Conservation (phyloP, 306 rosid genomes). For the Psophocarpus tetragonolobus region DNA sequence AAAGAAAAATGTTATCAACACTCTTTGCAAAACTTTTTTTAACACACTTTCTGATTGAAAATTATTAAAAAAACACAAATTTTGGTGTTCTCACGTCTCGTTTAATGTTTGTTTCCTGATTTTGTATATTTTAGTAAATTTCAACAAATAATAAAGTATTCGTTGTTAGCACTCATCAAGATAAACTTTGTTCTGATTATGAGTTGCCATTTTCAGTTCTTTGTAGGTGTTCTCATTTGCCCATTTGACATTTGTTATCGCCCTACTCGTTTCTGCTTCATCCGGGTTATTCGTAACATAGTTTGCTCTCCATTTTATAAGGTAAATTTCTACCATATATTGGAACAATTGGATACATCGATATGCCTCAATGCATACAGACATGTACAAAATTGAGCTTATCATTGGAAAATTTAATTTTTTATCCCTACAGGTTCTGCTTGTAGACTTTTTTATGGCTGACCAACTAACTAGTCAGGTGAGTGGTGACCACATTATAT, state of each 20-base stretch:
- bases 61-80: too few species aligned
- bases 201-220: conserved; percentile 49
- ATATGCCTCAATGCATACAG: background rate
- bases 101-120: too few species aligned
- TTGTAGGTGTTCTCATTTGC: conserved; percentile 56
- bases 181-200: conserved; percentile 22
- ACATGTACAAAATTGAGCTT: background rate
- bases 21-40: too few species aligned
- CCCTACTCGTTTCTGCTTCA: conserved; percentile 78
- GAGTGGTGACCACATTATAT: conserved; percentile 46
- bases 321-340: conserved; percentile 43
- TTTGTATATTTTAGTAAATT: too few species aligned
- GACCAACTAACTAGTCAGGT: conserved; percentile 99
- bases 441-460: conserved; percentile 92
- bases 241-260: conserved; percentile 84
- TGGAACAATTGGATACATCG: background rate
- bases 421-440: conserved; percentile 31
- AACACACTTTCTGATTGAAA: too few species aligned
- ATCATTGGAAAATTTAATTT: background rate
- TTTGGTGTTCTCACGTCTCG: too few species aligned
- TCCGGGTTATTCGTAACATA: conserved; percentile 77
- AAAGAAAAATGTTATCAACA: too few species aligned
- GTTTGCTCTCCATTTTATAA: conserved; percentile 77
- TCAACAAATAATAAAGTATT: too few species aligned
- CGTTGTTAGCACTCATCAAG: too few species aligned